A percentile compares a stretch with the other conserved stretches of the same genome.
Evolutionary conservation across 495 filamentous ascomycete genomes (phyloP).

Genomic region (Penicillium herquei): DNA sequence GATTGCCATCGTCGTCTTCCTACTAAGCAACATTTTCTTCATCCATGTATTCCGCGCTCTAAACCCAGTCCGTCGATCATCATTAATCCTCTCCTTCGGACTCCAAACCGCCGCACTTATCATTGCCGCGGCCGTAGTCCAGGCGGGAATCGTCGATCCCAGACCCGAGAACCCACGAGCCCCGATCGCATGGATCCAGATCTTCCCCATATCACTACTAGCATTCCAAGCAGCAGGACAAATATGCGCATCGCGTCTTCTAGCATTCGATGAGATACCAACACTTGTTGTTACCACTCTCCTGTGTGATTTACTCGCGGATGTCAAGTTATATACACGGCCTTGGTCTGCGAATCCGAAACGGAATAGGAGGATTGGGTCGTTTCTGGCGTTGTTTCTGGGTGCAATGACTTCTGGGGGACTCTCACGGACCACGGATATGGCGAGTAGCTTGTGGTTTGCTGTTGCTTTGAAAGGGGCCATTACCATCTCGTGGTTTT

Average conservation of each 20-base stretch:
- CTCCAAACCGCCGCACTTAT: conserved; percentile 53
- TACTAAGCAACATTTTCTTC: conserved; percentile 36
- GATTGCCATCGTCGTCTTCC: conserved; percentile 33
- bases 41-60: conserved; percentile 30
- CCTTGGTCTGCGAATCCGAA: conserved; percentile 28
- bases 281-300: conserved; percentile 68
- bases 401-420: conserved; percentile 42
- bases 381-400: conserved; percentile 34
- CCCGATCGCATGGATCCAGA: conserved; percentile 37
- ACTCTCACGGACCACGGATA: conserved; percentile 25
- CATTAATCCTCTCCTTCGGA: conserved; percentile 54
- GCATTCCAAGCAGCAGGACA: conserved; percentile 70
- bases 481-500: conserved; percentile 31
- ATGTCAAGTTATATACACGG: conserved; percentile 25
- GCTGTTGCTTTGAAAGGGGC: conserved; percentile 34
- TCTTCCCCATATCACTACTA: conserved; percentile 54
- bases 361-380: conserved; percentile 32
- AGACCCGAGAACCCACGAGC: conserved; percentile 34
- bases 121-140: conserved; percentile 52
- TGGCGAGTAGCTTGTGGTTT: conserved; percentile 39
- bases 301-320: conserved; percentile 57
- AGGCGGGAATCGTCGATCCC: conserved; percentile 37
- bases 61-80: conserved; percentile 43
- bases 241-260: conserved; percentile 57
- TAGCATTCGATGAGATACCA: conserved; percentile 66